Evolutionary conservation across 2,329 filamentous ascomycete species (phyloP).

Genomic region (Aspergillus candidus): DNA sequence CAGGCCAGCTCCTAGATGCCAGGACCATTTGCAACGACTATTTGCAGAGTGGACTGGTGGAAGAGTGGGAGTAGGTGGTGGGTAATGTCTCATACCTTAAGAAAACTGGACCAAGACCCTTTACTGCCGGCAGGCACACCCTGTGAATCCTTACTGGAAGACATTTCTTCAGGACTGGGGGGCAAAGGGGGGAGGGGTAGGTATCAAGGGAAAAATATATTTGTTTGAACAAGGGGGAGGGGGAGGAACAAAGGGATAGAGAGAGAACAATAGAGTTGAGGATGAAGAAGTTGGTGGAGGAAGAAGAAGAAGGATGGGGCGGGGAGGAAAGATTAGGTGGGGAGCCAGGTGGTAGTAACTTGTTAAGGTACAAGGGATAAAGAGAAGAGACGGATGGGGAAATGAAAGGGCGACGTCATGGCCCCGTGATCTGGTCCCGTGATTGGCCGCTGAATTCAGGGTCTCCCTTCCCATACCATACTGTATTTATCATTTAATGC

Average conservation of each 20-base stretch:
- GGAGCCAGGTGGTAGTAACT: neutral
- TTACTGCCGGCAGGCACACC: conserved; percentile 39
- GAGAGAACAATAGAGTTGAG: conserved; percentile 1
- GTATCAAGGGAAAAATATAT: neutral
- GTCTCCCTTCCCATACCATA: too few species aligned
- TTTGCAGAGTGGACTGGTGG: too few species aligned
- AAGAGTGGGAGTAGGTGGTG: too few species aligned
- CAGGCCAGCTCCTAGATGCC: too few species aligned
- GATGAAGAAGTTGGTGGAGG: neutral
- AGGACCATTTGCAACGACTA: too few species aligned
- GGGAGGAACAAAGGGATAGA: neutral
- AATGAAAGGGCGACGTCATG: conserved; percentile 1
- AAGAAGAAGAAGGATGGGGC: neutral
- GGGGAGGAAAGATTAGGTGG: neutral
- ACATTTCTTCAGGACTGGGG: conserved; percentile 14
- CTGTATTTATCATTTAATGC: too few species aligned
- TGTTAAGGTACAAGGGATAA: neutral
- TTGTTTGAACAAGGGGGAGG: neutral
- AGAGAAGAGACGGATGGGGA: conserved; percentile 1
- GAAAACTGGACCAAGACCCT: conserved; percentile 43
- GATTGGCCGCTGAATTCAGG: too few species aligned
- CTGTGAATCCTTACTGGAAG: conserved; percentile 35
- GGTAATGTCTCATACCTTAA: conserved; percentile 33
- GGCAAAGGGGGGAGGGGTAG: neutral
- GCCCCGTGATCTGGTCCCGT: conserved; percentile 6